Base-by-base conservation (phyloP, 495 filamentous ascomycete genomes). In the Ramalina intermedia region DNA sequence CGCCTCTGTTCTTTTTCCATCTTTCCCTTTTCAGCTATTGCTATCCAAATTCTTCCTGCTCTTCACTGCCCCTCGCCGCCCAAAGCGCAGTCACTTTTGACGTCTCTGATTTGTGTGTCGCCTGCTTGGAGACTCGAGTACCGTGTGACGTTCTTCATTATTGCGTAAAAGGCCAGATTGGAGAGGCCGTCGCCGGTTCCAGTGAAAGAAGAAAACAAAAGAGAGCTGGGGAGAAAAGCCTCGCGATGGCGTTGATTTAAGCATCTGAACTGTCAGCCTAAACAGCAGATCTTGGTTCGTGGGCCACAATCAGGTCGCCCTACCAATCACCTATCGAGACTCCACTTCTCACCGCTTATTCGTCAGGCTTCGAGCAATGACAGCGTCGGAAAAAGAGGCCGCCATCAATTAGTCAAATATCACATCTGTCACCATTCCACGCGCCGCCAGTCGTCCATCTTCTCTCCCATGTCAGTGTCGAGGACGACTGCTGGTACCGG, bases 201-300 rank as follows among this genome's bases (percentile, higher is more conserved):
- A 24, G 6, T 33, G 8, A 7, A 33, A 33, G 29, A 33, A 33
- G 29, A 33, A 13, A 33, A 33, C 8, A 33, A 24, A 24, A 24
- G 23, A 6, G 23, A 43, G 41, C 41, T 20, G 27, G 8, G 41
- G 8, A 9, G 39, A 17, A 41, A 41, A 41, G 39, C 39, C 39
- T 41, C 41, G 41, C 41, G 21, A 23, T 27, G 41, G 41, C 16
- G 41, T 44, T 27, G 27, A 44, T 20, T 20, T 37, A 37, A 47
- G n/a, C 44, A 21, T 47, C 18, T 47, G 26, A 47, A 26, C 14
- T 26, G 11, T 26, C 23, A 41, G 21, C 18, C 44, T 47, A 47
- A 17, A 14, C 13, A 47, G 44, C 26, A 47, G 24, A 47, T 37
- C n/a, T 16, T 47, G 44, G 44, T 47, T 47, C 44, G 11, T 47